Conservation (phyloP, 768 basidiomycete species). For the Russula brevipes region DNA sequence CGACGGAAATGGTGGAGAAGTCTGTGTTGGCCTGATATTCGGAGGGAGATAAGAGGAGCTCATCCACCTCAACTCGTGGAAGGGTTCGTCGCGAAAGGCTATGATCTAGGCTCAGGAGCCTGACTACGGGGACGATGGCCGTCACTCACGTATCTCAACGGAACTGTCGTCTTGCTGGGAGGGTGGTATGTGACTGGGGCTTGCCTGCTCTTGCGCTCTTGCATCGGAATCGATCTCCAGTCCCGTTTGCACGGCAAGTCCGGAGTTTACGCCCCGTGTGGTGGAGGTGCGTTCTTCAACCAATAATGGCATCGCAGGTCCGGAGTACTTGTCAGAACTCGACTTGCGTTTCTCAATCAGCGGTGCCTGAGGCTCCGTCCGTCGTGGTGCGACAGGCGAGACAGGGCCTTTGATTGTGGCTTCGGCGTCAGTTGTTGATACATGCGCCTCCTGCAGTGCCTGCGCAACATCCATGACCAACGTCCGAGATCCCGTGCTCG, state of each 20-base stretch:
- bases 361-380: conserved; percentile 15
- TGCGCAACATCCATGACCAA: conserved; percentile 78
- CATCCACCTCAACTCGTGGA: conserved; percentile 45
- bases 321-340: conserved; percentile 62
- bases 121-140: conserved; percentile 4
- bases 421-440: background rate
- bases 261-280: conserved; percentile 25
- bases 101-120: background rate
- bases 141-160: conserved; percentile 35
- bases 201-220: background rate
- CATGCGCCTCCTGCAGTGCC: conserved; percentile 41
- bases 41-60: conserved; percentile 36
- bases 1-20: conserved; percentile 61
- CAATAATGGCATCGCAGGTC: conserved; percentile 56
- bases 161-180: conserved; percentile 1
- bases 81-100: conserved; percentile 38
- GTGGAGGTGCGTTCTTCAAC: conserved; percentile 62
- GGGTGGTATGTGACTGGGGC: background rate
- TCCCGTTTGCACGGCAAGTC: background rate
- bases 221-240: background rate
- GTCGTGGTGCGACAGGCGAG: background rate
- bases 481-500: conserved; percentile 63
- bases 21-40: conserved; percentile 33
- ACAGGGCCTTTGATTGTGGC: background rate
- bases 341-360: conserved; percentile 57